Base-by-base conservation (phyloP, 2,329 filamentous ascomycete genomes). In the Neopestalotiopsis rosae region DNA sequence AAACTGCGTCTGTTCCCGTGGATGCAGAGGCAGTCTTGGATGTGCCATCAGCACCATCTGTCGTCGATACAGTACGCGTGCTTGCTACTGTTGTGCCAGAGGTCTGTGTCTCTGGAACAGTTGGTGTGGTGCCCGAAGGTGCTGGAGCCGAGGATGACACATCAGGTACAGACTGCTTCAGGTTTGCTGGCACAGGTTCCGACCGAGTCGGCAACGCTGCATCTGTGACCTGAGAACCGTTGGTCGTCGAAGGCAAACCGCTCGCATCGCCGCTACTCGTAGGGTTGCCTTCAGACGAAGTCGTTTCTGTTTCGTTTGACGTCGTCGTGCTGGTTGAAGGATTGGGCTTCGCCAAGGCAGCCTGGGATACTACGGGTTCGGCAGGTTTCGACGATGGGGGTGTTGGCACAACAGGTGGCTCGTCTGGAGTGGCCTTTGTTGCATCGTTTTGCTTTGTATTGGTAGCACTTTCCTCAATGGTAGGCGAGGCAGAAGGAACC, bases 331-430 rank as follows among this genome's bases (percentile, higher is more conserved):
- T 65, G 28, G 34, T 17, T 52, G 67, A 38, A 59, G 61, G 49
- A 34, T 32, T 61, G n/a, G 45, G 24, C 20, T 30, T n/a, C 20
- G 52, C 32, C 2, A 34, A 14, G 40, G 14, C 17, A 52, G 40
- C 61, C 1, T 42, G 28, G 13, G 66, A 5, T 24, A 40, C 42
- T 1, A 17, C 59, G 28, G 66, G 28, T 13, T 61, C 45, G 28
- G 59, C 61, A 10, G 66, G 28, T 20, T 59, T 38, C 17, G 42
- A 59, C 14, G 71, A 52, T 34, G 71, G 72, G 28, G 75, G 70
- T 40, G 74, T 70, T 69, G 73, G 69, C n/a, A 70, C 72, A 20
- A 72, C 71, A n/a, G 68, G 65, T 56, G 71, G 70, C 24, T 32
- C 71, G 32, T 32, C 52, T 67, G 58, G 67, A 20, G 62, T 67